These are phyloP conservation scores for Botrytis paeoniae DNA, from an alignment of 2,329 filamentous ascomycete genomes.

Conservation along the genomic window DNA sequence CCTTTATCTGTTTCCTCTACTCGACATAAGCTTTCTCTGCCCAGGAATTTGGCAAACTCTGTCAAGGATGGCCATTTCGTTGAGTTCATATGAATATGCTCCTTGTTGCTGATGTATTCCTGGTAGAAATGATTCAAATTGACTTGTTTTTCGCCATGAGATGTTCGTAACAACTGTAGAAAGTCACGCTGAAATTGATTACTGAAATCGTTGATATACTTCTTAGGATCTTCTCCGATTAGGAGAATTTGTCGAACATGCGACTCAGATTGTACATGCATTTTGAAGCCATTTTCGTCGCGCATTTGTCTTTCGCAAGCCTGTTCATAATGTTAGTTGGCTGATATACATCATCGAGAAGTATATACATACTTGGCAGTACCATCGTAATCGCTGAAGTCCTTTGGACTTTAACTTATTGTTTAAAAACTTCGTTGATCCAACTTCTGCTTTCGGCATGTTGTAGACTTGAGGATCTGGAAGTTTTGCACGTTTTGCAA, in stretches of 20 bases:
- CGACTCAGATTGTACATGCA: constrained; percentile 84
- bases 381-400: constrained; percentile 81
- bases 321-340: constrained; percentile 40
- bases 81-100: constrained; percentile 91
- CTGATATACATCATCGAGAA: background rate
- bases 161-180: constrained; percentile 70
- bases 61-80: constrained; percentile 86
- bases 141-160: constrained; percentile 87
- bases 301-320: constrained; percentile 74
- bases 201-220: constrained; percentile 78
- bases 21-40: constrained; percentile 79
- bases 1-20: constrained; percentile 91
- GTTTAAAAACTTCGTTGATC: constrained; percentile 82
- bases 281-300: constrained; percentile 89
- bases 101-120: constrained; percentile 82
- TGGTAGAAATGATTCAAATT: constrained; percentile 94
- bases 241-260: constrained; percentile 88
- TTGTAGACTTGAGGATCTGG: constrained; percentile 39
- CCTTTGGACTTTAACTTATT: constrained; percentile 88
- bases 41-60: constrained; percentile 85
- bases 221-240: constrained; percentile 83
- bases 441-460: constrained; percentile 92
- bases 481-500: background rate
- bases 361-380: constrained; percentile 60
- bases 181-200: constrained; percentile 81